Evolutionary conservation across 78 protist species (phyloP), one percentile per base, ranked within the genome.

Genomic region (Dictyostelium brefeldianum): DNA sequence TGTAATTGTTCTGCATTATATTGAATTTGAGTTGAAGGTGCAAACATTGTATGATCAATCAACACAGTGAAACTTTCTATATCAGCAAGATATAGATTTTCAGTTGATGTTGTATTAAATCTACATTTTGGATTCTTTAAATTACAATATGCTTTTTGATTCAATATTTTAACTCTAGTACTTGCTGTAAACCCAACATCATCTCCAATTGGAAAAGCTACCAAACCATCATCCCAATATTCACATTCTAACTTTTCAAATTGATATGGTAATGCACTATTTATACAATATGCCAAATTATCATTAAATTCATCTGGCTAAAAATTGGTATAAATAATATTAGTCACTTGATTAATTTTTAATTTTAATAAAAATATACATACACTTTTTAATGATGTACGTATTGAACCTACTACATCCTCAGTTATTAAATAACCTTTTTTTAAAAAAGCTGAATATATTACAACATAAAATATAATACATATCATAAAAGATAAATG

Each of bases 11-110:
- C 70, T 15, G 81, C 92, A 87, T 87, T 87, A 25, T 25, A 50
- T 73, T 87, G 81, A 67, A 87, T 79, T 31, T 20, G n/a, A n/a
- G n/a, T n/a, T 54, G n/a, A 41, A 1, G 73, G 27, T 12, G 84
- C 73, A 53, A 18, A 77, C 57, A 89, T 25, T 41, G 94, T 89
- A 15, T 89, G 94, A 78, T 89, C 94, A 25, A 89, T 54, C 6
- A 78, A 5, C 7, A 89, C 20, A 0, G 94, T 89, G 29, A 78
- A 89, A 17, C 53, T 81, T 12, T 78, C 94, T 2, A 89, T 47
- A 73, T 73, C 94, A n/a, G 94, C 85, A 9, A 89, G 18, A 78
- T 78, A 89, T 8, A 89, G 11, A 46, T 46, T 31, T 12, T 11
- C 31, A 14, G 22, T 7, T 0, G 43, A 15, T 51, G 20, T 10